Evolutionary conservation across 495 filamentous ascomycete genomes (phyloP), one percentile per base, ranked within the genome.

Genomic region (Penicilliopsis zonata): DNA sequence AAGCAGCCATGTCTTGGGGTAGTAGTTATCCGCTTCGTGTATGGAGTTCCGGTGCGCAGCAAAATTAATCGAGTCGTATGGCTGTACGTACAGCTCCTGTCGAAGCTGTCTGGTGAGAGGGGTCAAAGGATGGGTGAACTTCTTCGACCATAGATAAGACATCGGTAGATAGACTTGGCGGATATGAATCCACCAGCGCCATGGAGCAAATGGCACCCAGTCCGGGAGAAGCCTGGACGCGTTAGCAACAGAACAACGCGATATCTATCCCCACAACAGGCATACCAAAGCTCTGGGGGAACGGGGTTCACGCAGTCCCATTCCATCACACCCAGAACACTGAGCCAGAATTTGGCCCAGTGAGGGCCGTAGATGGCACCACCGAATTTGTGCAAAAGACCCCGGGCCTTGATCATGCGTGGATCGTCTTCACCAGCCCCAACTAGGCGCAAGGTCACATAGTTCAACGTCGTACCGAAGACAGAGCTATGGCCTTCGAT

Each of bases 131-230:
- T 73, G 74, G 8, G 69, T 67, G 67, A 77, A 92, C 26, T 68
- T 69, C 57, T 77, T 79, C 5, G 84, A 88, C 62, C 78, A 94
- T 23, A 95, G 63, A 44, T 78, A 96, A 9, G 80, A 76, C 84
- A 96, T 94, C 7, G 88, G 80, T 21, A 94, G 55, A 52, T 86
- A 94, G 18, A 98, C 88, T 51, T 80, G 74, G 10, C 90, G 84
- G 55, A 94, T 94, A 40, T 98, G 90, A 40, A 94, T 85, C 90
- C 90, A 98, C 90, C 90, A 98, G 28, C 86, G 68, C 90, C 92
- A 96, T 0, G 92, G 90, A 7, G 84, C 78, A 42, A 96, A 71
- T 1, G 90, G 92, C 9, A 87, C 74, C 88, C 90, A 96, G 53
- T 96, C 86, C 2, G 90, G 92, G 2, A 98, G 63, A 16, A 95